phyloP scores from a whole-genome alignment of 768 basidiomycete species.

The Suillus fuscotomentosus region DNA sequence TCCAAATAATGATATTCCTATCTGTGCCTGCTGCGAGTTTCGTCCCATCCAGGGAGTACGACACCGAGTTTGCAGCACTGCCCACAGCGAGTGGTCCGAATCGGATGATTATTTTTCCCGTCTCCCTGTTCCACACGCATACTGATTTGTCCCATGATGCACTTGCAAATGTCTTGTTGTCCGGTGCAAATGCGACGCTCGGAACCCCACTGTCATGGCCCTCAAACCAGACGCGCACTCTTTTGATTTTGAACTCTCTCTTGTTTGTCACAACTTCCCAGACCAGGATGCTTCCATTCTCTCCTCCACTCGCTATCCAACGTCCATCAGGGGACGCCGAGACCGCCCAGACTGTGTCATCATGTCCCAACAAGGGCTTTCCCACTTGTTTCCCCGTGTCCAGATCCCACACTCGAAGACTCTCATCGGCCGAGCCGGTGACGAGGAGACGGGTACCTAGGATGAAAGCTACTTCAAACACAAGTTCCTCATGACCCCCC shows the following conservation, averaged over 20 bases:
- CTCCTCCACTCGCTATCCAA: not conserved
- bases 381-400: not conserved
- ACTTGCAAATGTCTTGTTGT: constrained; percentile 1
- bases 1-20: not conserved
- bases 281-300: not conserved
- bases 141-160: not conserved
- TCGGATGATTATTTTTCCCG: not conserved
- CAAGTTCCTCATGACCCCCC: not conserved
- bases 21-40: not conserved
- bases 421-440: not conserved
- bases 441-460: not conserved
- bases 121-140: not conserved
- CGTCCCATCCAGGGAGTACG: not conserved
- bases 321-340: not conserved
- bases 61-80: not conserved
- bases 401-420: not conserved
- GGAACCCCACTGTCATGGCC: fast-evolving
- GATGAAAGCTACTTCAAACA: not conserved
- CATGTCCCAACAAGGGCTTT: not conserved
- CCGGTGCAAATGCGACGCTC: not conserved
- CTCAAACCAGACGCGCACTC: not conserved
- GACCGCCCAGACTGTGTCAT: not conserved
- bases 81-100: not conserved
- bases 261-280: not conserved
- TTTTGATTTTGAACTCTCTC: not conserved